A percentile compares a stretch with the other conserved stretches of the same genome.
These are phyloP conservation scores for Pythium aquatile DNA, from an alignment of 352 stramenopile genomes.

Conservation along the genomic window DNA sequence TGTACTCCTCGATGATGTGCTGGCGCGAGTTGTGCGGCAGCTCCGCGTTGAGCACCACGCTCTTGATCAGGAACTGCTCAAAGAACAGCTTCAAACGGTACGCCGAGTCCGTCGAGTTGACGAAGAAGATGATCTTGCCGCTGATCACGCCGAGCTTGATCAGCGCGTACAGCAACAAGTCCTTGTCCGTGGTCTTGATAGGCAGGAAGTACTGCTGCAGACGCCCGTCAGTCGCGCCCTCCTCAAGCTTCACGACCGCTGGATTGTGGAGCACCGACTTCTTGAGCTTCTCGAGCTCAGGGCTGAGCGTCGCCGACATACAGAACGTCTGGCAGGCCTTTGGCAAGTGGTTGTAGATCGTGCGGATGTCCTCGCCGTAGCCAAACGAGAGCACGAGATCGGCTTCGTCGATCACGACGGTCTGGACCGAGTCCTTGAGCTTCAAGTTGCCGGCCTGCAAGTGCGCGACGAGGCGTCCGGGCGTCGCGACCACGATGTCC, in stretches of 20 bases:
- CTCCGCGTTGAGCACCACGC: conserved; percentile 98
- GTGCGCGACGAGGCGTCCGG: conserved; percentile 91
- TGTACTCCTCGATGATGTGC: conserved; percentile 96
- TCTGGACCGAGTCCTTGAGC: conserved; percentile 92
- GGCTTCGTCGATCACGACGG: conserved; percentile 98
- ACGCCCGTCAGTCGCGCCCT: conserved; percentile 86
- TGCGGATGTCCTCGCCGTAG: conserved; percentile 91
- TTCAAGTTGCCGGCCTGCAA: conserved; percentile 76
- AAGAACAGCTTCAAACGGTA: conserved; percentile 99
- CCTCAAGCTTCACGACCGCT: conserved; percentile 96
- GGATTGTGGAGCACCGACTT: conserved; percentile 96
- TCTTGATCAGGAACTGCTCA: conserved; percentile 98
- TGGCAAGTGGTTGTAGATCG: conserved; percentile 93
- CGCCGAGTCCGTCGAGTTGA: conserved; percentile 93
- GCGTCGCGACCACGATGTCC: conserved; percentile 95
- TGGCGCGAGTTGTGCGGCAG: conserved; percentile 96
- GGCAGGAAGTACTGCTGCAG: conserved; percentile 96
- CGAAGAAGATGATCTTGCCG: conserved; percentile 99
- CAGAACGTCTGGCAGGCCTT: conserved; percentile 98
- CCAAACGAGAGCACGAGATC: conserved; percentile 98
- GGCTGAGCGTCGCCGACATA: conserved; percentile 97
- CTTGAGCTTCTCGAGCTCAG: conserved; percentile 97
- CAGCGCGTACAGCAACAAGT: conserved; percentile 97
- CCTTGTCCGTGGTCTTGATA: conserved; percentile 91
- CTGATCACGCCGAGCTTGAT: conserved; percentile 97